A percentile compares a stretch with the other conserved stretches of the same genome.
Conservation (phyloP, 805 yeast species). For the Lipomyces orientalis region DNA sequence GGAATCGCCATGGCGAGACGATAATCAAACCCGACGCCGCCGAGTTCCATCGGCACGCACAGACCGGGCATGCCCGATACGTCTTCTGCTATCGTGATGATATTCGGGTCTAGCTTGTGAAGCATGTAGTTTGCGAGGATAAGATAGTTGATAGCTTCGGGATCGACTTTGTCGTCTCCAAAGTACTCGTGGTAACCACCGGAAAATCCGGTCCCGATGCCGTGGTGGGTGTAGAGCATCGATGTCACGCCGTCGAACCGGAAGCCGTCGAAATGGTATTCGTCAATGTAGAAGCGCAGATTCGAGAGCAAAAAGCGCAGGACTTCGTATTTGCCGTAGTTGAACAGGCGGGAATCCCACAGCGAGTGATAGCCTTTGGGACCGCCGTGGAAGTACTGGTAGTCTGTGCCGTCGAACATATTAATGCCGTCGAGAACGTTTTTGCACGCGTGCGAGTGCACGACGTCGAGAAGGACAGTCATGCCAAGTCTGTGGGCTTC, state of each 20-base stretch:
- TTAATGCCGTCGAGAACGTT: constrained; percentile 93
- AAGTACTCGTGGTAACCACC: constrained; percentile 94
- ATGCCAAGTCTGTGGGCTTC: constrained; percentile 89
- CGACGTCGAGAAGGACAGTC: constrained; percentile 85
- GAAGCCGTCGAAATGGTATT: constrained; percentile 89
- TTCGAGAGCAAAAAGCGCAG: constrained; percentile 83
- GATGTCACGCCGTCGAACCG: constrained; percentile 96
- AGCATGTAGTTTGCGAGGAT: constrained; percentile 90
- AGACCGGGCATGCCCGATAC: constrained; percentile 97
- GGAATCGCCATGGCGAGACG: constrained; percentile 97
- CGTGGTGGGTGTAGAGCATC: constrained; percentile 91
- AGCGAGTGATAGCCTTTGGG: constrained; percentile 83
- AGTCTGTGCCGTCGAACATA: constrained; percentile 92
- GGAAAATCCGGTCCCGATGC: constrained; percentile 82
- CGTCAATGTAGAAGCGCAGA: constrained; percentile 80
- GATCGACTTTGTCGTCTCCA: constrained; percentile 72
- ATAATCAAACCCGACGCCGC: constrained; percentile 95
- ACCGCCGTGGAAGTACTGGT: constrained; percentile 94
- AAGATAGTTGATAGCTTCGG: constrained; percentile 82
- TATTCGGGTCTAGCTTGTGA: constrained; percentile 56
- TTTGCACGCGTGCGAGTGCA: constrained; percentile 94
- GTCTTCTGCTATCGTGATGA: constrained; percentile 90
- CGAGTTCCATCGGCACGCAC: constrained; percentile 71
- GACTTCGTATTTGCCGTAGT: constrained; percentile 91
- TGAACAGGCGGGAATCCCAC: constrained; percentile 96